Base-by-base conservation (phyloP, 2,329 filamentous ascomycete genomes). In the Arthrobotrys musiformis region DNA sequence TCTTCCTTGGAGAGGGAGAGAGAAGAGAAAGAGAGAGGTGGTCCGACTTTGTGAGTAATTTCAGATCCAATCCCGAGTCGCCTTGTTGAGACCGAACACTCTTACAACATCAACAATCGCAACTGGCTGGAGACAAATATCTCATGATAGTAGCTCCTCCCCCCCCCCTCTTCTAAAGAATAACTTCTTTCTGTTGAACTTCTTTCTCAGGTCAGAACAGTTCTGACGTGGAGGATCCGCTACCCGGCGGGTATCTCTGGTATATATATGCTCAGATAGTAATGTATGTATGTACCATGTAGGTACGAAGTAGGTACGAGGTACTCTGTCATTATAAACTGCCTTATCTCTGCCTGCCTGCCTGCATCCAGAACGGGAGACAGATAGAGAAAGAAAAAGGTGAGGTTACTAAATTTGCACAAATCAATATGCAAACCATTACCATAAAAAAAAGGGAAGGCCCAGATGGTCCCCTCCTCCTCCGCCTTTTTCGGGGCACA, bases 361-460 rank as follows among this genome's bases (percentile, higher is more conserved):
- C 24, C 1, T 30, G 30, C 15, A 37, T 30, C 22, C 22, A 24
- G 1, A 48, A 48, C 22, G 24, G 2, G 24, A 15, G 13, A 48
- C 22, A 48, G 24, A 48, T 17, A 46, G 4, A 22, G 1, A 46
- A 9, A 33, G 15, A 22, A 62, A 11, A 50, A 22, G 28, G 48
- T 8, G 58, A 46, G 50, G 56, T 63, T 63, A 70, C 68, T 72
- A 58, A 72, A 72, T 64, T 58, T 42, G 68, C 58, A 61, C 58
- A 48, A 72, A 46, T 64, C 68, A 62, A 72, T 72, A 72, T 64
- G 68, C 68, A 72, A 72, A 72, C 68, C 68, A 72, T 72, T 72
- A 72, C 58, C 62, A 64, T 61, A 72, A 58, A 72, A 56, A 58
- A 58, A 58, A 8, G 44, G 19, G 7, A 26, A 26, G 17, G 33